A percentile compares a stretch with the other conserved stretches of the same genome.
Conservation (phyloP, 2,329 filamentous ascomycete genomes). For the Macrophomina pseudophaseolina region DNA sequence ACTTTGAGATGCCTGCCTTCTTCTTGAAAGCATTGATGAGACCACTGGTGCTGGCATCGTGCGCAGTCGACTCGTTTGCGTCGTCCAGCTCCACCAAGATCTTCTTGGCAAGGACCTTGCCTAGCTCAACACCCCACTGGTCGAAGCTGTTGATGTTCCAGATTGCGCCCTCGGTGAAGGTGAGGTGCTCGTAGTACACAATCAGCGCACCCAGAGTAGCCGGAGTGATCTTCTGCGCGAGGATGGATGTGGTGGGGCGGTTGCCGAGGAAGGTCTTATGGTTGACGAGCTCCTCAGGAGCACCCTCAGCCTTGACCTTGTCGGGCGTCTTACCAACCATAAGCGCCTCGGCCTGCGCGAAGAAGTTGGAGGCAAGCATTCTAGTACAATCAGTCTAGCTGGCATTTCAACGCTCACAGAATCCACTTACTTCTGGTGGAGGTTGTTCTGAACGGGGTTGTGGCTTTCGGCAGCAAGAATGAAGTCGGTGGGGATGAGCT, state of each 20-base stretch:
- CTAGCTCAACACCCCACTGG: slow-evolving; percentile 98
- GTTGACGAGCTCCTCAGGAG: slow-evolving; percentile 77
- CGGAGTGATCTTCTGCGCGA: slow-evolving; percentile 92
- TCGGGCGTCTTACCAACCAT: slow-evolving; percentile 90
- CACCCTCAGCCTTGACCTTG: slow-evolving; percentile 76
- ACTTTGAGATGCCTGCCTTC: slow-evolving; percentile 57
- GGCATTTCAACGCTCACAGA: neutral
- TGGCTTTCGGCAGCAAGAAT: slow-evolving; percentile 95
- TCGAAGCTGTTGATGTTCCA: slow-evolving; percentile 99
- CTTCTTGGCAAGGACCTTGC: slow-evolving; percentile 87
- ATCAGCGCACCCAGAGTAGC: slow-evolving; percentile 93
- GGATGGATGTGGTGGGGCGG: slow-evolving; percentile 92
- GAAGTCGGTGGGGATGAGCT: slow-evolving; percentile 98
- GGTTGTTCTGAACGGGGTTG: slow-evolving; percentile 90
- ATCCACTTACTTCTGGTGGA: slow-evolving; percentile 76
- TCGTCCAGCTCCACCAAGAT: slow-evolving; percentile 76
- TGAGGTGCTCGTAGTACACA: slow-evolving; percentile 98
- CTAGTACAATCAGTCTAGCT: slow-evolving; percentile 35
- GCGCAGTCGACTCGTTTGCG: slow-evolving; percentile 70
- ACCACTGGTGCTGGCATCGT: slow-evolving; percentile 87
- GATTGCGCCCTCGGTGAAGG: slow-evolving; percentile 94
- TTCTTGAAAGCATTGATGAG: slow-evolving; percentile 93
- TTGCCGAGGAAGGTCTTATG: slow-evolving; percentile 99
- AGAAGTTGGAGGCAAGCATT: slow-evolving; percentile 92
- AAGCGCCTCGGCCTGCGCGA: slow-evolving; percentile 84